Base-by-base conservation (phyloP, 2,329 filamentous ascomycete genomes). In the Aureobasidium sp. region DNA sequence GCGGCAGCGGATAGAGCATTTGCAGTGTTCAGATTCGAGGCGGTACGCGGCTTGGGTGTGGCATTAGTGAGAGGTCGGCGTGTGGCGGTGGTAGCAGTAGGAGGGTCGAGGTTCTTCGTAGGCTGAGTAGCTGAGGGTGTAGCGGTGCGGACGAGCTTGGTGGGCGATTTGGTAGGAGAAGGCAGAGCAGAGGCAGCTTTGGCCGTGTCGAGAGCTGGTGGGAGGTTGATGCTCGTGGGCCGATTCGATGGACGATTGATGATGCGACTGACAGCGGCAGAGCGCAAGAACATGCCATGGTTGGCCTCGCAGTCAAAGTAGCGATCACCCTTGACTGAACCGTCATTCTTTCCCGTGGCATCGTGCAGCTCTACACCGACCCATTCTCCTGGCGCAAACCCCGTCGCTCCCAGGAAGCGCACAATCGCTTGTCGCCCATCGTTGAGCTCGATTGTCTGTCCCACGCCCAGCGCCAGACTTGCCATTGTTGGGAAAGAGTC, bases 291-390 rank as follows among this genome's bases (percentile, higher is more conserved):
- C 85, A 99, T 94, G 80, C 90, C 84, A 82, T 87, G 75, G 72
- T 82, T 76, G 48, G 78, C 76, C 53, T 80, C 73, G 67, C 93
- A 97, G 54, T 92, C 85, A 69, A 96, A 97, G 73, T 97, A 97
- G 25, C 90, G 81, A 71, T 90, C 84, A 64, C 91, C 92, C 73
- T 93, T 85, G 50, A 97, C 90, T 60, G 89, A 88, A 66, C 93
- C 93, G 80, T 97, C 91, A 69, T 97, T 97, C 79, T 97, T 97
- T 36, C 94, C 93, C 25, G 82, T 84, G 59, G 86, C 80, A 49
- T 90, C 88, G 58, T 91, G 85, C 61, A 97, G 83, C 78, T 96
- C 92, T 63, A 97, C 84, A 66, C 93, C 93, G 63, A 97, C 81
- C 91, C 92, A 97, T 64, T 89, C 85, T 65, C 92, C 93, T 6